These are phyloP conservation scores for Auricularia cornea DNA, from an alignment of 768 basidiomycete species.

Conservation along the genomic window DNA sequence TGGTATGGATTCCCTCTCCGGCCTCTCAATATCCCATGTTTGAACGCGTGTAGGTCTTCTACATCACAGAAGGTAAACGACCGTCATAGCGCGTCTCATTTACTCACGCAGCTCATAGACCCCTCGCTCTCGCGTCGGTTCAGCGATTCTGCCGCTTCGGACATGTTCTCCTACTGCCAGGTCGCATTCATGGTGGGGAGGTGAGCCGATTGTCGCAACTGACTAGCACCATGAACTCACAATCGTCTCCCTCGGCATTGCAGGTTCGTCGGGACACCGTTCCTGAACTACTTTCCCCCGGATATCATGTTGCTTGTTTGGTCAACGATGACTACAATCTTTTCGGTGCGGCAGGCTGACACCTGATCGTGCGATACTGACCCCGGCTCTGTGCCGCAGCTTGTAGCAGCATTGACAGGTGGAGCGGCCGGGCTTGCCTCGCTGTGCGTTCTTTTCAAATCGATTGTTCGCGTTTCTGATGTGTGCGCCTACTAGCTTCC, in stretches of 20 bases:
- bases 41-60: background rate
- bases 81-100: too few relatives aligned
- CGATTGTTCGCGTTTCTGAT: background rate
- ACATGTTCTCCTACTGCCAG: slow-evolving; percentile 25
- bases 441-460: background rate
- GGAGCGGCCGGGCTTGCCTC: background rate
- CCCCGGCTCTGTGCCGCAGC: too few relatives aligned
- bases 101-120: too few relatives aligned
- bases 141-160: slow-evolving; percentile 18
- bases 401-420: background rate
- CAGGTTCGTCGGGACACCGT: background rate
- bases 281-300: background rate
- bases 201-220: background rate
- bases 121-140: slow-evolving; percentile 11
- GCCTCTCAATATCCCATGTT: too few relatives aligned
- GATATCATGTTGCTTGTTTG: background rate
- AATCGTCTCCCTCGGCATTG: too few relatives aligned
- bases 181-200: slow-evolving; percentile 16
- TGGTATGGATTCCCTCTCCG: slow-evolving; percentile 12
- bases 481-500: too few relatives aligned
- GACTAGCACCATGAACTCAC: too few relatives aligned
- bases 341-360: too few relatives aligned
- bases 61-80: slow-evolving; percentile 1
- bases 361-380: too few relatives aligned
- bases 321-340: background rate